Percentiles rank a stretch among this genome's conserved stretches.
These are phyloP conservation scores for Trichoderma cornu-damae DNA, from an alignment of 2,329 filamentous ascomycete genomes.

Conservation along the genomic window DNA sequence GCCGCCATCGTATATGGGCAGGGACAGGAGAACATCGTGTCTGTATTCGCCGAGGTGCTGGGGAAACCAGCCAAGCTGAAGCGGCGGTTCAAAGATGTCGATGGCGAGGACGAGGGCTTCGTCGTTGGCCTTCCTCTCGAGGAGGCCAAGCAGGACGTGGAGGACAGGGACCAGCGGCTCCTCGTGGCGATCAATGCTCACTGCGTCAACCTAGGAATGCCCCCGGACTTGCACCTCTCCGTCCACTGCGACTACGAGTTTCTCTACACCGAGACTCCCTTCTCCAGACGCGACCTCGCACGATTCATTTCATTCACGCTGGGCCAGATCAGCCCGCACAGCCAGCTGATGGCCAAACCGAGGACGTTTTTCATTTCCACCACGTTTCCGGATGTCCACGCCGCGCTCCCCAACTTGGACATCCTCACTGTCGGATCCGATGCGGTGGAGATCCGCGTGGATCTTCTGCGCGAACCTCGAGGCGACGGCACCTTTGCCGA, in stretches of 20 bases:
- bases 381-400: slow-evolving; percentile 79
- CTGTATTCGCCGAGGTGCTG: slow-evolving; percentile 70
- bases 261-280: slow-evolving; percentile 68
- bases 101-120: slow-evolving; percentile 52
- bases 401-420: slow-evolving; percentile 77
- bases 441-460: slow-evolving; percentile 78
- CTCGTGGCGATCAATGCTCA: slow-evolving; percentile 71
- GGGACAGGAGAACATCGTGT: slow-evolving; percentile 69
- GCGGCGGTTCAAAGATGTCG: slow-evolving; percentile 49
- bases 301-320: slow-evolving; percentile 75
- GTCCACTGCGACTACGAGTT: slow-evolving; percentile 78
- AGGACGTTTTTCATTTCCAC: slow-evolving; percentile 83
- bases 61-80: slow-evolving; percentile 65
- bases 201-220: slow-evolving; percentile 65
- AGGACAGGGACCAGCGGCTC: slow-evolving; percentile 51
- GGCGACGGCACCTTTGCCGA: slow-evolving; percentile 55
- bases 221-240: slow-evolving; percentile 61
- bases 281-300: slow-evolving; percentile 69
- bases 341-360: slow-evolving; percentile 69
- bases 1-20: slow-evolving; percentile 64
- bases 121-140: slow-evolving; percentile 61
- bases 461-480: slow-evolving; percentile 69
- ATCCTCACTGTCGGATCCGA: slow-evolving; percentile 83
- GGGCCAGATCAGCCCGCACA: slow-evolving; percentile 73
- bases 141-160: slow-evolving; percentile 53